A percentile compares a stretch with the other conserved stretches of the same genome.
phyloP scores from a whole-genome alignment of 23 red algal genomes.

The Chondrus crispus region DNA sequence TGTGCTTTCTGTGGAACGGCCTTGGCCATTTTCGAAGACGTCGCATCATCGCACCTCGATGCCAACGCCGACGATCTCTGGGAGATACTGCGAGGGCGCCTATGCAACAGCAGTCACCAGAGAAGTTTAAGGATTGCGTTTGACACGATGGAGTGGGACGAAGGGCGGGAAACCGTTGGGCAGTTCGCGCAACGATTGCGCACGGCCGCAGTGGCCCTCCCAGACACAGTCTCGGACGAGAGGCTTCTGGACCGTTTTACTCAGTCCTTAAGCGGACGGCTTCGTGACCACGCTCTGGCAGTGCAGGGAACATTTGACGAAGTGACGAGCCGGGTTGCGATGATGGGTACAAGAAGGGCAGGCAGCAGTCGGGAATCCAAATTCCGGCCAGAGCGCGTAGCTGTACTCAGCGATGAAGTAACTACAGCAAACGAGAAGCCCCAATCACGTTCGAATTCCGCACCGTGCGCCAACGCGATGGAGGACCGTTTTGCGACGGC shows the following conservation, averaged over 20 bases:
- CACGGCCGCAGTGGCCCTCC: background rate
- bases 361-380: too few species aligned
- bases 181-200: background rate
- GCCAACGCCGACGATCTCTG: too few species aligned
- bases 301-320: background rate
- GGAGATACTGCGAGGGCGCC: background rate
- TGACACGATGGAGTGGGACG: background rate
- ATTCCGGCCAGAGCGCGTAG: too few species aligned
- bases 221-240: background rate
- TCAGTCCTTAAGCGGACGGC: background rate
- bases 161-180: background rate
- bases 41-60: background rate
- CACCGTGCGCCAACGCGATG: too few species aligned
- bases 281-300: background rate
- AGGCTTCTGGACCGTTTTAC: background rate
- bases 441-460: too few species aligned
- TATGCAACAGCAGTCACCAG: background rate
- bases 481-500: too few species aligned
- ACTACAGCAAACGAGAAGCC: too few species aligned
- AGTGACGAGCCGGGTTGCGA: too few species aligned
- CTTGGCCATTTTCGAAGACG: background rate
- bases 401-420: too few species aligned
- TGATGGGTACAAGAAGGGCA: too few species aligned
- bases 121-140: background rate
- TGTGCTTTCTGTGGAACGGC: background rate